Percentiles rank a stretch among this genome's conserved stretches.
phyloP scores from a whole-genome alignment of 192 early-diverging fungal genomes.

The Backusella circina region DNA sequence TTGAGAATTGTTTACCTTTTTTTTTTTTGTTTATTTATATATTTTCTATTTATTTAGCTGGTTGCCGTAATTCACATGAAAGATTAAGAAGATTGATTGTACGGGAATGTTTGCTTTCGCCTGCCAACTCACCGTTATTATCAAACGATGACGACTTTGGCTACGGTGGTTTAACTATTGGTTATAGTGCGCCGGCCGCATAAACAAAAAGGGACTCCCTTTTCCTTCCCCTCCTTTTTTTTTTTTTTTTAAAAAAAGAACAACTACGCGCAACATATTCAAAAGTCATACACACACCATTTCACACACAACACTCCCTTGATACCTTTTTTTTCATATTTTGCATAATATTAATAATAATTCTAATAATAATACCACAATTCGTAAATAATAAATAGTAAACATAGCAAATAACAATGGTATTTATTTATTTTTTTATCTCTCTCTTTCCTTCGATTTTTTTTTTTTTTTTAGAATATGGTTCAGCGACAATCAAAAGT shows the following conservation, averaged over 20 bases:
- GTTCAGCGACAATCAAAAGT: background rate
- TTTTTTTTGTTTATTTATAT: constrained; percentile 1
- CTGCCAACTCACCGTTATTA: background rate
- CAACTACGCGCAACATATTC: background rate
- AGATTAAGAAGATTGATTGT: constrained; percentile 44
- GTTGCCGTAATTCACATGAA: constrained; percentile 52
- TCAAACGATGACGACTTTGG: constrained; percentile 11
- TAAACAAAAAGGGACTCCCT: constrained; percentile 18
- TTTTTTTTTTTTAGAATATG: background rate
- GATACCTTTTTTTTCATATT: background rate
- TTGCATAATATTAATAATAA: background rate
- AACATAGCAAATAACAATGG: background rate
- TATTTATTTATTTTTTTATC: background rate
- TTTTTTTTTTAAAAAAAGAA: background rate
- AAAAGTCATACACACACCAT: background rate
- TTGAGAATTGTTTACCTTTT: background rate
- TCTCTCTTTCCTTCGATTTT: background rate
- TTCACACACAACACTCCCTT: background rate
- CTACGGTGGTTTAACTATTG: constrained; percentile 16
- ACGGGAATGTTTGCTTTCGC: constrained; percentile 23
- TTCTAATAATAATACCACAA: background rate
- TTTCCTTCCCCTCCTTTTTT: background rate
- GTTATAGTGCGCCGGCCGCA: constrained; percentile 47
- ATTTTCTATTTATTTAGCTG: constrained; percentile 15
- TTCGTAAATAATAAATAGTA: background rate